Base-by-base conservation (phyloP, 108 stramenopile genomes). In the Pelagomonas calceolata region DNA sequence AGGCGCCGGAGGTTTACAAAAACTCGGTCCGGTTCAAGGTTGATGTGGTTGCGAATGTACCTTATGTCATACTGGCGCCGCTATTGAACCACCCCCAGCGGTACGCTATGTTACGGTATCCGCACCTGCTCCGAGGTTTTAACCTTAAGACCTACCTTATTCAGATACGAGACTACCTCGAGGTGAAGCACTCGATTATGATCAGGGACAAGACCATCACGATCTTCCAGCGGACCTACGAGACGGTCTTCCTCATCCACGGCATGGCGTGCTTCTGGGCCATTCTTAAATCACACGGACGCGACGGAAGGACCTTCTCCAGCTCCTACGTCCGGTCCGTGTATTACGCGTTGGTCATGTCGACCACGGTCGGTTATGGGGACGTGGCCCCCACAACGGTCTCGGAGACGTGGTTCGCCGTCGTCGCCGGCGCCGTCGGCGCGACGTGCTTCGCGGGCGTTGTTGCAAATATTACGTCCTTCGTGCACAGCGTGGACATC, bases 301-400 rank as follows among this genome's bases (percentile, higher is more conserved):
- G 0, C 0, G 65, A 66, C 31, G 80, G 80, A 43, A 68, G 17
- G 65, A 67, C 36, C 0, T 37, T 70, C 18, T 43, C 17, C 37
- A 34, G 34, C 21, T 29, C 34, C 16, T 76, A 66, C 67, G 32
- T 72, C 4, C 30, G 70, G 21, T 79, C 84, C 14, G 34, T 84
- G 44, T 88, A 88, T 67, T 88, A 82, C 84, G 79, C 85, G 64
- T 68, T 88, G 34, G 85, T 85, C 18, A 84, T 84, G 34, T 75
- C 86, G 66, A 84, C 85, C 51, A 90, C 88, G n/a, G 85, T 89
- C 7, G 90, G 87, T n/a, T 90, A 87, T 73, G 89, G 89, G 4
- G 89, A 90, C 75, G 79, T 87, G 31, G 75, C 78, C 18, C 86
- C 88, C 46, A n/a, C 73, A 7, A 75, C 80, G 32, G 67, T 76